Evolutionary conservation across 2,329 filamentous ascomycete genomes (phyloP), one percentile per base, ranked within the genome.

Genomic region (Neobulgaria alba): DNA sequence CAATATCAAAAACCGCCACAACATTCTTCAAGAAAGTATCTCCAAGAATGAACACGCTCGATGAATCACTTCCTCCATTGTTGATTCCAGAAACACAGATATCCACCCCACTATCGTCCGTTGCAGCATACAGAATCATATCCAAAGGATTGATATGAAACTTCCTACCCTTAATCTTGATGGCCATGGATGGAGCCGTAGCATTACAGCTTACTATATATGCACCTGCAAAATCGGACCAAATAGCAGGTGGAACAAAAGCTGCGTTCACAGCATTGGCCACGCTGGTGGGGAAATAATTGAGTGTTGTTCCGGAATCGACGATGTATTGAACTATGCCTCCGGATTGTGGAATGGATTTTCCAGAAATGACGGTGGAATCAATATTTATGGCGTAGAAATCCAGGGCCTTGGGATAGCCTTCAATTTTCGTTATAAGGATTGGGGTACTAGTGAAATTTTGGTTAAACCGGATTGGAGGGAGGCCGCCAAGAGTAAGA

Each of bases 401-500:
- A 23, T 49, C 47, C 19, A 46, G 48, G 5, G 26, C 20, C 3
- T 46, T 17, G 2, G 38, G 45, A 23, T 39, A 44, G 7, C 32
- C 30, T 5, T 29, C 16, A n/a, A 39, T 30, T 2, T 20, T 20
- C 4, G 32, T 33, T 19, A 32, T 41, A n/a, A 45, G 40, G 10
- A 55, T 53, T 1, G 47, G 47, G 3, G 45, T 42, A 18, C 19
- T 37, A 3, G 53, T 38, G 32, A 39, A 49, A 4, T 32, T 16
- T 10, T 23, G 21, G 7, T 10, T 32, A 8, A 40, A 51, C 1
- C 49, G 39, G 5, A 72, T 61, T 2, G 67, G 62, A 2, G 71
- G 69, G 4, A 74, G 57, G 8, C 68, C 69, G 3, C 71, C 70
- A 0, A 75, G 56, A 0, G 68, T 65, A 3, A 75, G 55, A 26